phyloP scores from a whole-genome alignment of 2,329 filamentous ascomycete species.

The Hysterium pulicare region DNA sequence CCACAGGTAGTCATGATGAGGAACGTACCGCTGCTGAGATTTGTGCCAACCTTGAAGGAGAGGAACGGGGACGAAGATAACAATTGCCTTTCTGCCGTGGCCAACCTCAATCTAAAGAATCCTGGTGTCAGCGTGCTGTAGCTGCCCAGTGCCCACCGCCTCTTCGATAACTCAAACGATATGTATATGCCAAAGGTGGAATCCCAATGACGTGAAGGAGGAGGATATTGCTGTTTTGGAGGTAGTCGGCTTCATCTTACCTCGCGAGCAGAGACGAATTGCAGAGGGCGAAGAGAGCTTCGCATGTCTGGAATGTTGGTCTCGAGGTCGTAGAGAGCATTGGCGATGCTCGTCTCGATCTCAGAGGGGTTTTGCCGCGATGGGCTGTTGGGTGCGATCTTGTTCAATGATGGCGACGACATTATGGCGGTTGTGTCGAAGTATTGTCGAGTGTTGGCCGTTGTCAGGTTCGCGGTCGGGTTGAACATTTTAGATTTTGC shows the following conservation, averaged over 20 bases:
- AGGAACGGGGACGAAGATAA: constrained; percentile 99
- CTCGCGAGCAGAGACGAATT: constrained; percentile 99
- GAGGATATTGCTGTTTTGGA: constrained; percentile 10
- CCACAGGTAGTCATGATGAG: neutral
- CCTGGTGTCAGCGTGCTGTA: constrained; percentile 53
- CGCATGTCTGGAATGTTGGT: constrained; percentile 98
- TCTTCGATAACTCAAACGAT: constrained; percentile 41
- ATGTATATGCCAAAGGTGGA: constrained; percentile 22
- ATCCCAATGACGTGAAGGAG: constrained; percentile 7
- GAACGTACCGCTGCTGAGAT: constrained; percentile 95
- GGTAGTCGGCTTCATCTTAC: constrained; percentile 63
- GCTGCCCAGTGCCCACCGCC: constrained; percentile 56
- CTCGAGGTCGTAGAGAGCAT: constrained; percentile 98
- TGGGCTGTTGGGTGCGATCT: constrained; percentile 96
- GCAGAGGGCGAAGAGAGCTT: constrained; percentile 91
- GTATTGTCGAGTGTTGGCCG: constrained; percentile 20
- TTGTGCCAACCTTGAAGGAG: constrained; percentile 98
- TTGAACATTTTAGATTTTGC: no score
- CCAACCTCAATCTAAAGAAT: constrained; percentile 93
- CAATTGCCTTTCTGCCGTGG: constrained; percentile 99
- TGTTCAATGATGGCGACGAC: constrained; percentile 77
- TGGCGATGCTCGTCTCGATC: constrained; percentile 95
- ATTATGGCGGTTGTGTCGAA: constrained; percentile 51
- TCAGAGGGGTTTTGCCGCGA: constrained; percentile 95
- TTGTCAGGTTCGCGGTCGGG: no score